These are phyloP conservation scores for Sutorius australiensis DNA, from an alignment of 768 basidiomycete species.

Conservation along the genomic window DNA sequence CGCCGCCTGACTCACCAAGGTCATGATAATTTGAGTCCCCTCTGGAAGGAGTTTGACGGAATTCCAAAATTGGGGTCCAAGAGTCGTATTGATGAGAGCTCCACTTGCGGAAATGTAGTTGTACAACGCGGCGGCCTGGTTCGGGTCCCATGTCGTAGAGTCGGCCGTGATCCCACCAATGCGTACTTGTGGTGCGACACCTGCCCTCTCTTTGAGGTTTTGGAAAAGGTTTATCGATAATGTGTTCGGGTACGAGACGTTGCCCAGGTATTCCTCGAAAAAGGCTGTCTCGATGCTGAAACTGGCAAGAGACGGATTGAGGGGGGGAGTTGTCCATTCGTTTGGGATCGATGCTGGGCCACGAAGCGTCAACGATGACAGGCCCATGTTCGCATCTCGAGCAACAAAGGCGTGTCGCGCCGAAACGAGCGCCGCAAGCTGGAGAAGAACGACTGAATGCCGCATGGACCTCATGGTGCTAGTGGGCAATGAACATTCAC, in stretches of 20 bases:
- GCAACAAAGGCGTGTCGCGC: constrained; percentile 10
- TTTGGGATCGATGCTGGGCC: constrained; percentile 42
- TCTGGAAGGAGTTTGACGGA: constrained; percentile 41
- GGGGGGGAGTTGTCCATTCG: constrained; percentile 39
- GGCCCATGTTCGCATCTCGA: neutral
- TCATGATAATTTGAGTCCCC: constrained; percentile 46
- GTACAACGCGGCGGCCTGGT: constrained; percentile 27
- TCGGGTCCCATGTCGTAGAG: constrained; percentile 46
- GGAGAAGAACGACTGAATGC: neutral
- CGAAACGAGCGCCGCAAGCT: constrained; percentile 2
- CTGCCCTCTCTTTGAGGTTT: constrained; percentile 43
- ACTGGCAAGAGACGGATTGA: constrained; percentile 45
- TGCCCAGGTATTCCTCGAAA: constrained; percentile 49
- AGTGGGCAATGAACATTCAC: neutral
- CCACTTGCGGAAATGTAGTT: constrained; percentile 45
- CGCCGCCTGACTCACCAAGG: constrained; percentile 33
- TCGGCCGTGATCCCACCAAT: constrained; percentile 56
- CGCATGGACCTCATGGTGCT: constrained; percentile 5
- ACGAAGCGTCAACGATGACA: constrained; percentile 31
- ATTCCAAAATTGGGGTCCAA: constrained; percentile 49
- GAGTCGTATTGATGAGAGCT: constrained; percentile 46
- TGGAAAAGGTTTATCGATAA: constrained; percentile 43
- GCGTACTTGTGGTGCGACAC: constrained; percentile 43
- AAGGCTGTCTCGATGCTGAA: constrained; percentile 56
- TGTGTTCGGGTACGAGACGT: constrained; percentile 39